Evolutionary conservation across 441 rosid genomes (phyloP), one percentile per base, ranked within the genome.

Genomic region (Theobroma grandiflorum): DNA sequence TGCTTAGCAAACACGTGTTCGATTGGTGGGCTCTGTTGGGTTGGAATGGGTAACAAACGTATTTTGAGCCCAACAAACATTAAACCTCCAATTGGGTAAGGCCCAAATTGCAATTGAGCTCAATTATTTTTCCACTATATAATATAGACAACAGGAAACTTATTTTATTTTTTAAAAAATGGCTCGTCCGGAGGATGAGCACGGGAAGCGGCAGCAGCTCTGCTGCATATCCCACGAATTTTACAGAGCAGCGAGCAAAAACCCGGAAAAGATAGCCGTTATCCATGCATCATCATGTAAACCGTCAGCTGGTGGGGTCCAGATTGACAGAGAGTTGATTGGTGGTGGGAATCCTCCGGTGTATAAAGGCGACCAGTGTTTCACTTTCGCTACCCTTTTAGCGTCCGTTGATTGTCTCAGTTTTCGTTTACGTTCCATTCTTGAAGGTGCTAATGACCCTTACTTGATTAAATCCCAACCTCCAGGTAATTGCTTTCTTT

Each of bases 151-250:
- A 43, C 8, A 8, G 2, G 14, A 57, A 26, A 0, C 1, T 26
- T 26, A 26, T 26, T 26, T 26, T 26, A 26, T 26, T 26, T 26
- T 26, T 26, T 20, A 72, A 14, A 33, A 26, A 47, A 75, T 64
- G 78, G 59, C 59, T 61, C 1, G 31, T 42, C 45, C 59, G 59
- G 47, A 35, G 8, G 59, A n/a, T 8, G 68, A 11, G 20, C 53
- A 45, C 42, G 79, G 43, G 47, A 58, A 15, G 66, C 72, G 43
- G 53, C 42, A 79, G 80, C 75, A 55, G 59, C 84, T 18, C 66
- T 87, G 89, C 88, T 96, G 99, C 85, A 78, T 96, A 75, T 90
- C 91, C 18, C 98, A 94, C 78, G 77, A 75, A 64, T 94, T 96
- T 87, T 22, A 80, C 43, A 72, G 80, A 43, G 89, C 92, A 65